phyloP scores from a whole-genome alignment of 78 protist genomes.

The Cavenderia fasciculata region DNA sequence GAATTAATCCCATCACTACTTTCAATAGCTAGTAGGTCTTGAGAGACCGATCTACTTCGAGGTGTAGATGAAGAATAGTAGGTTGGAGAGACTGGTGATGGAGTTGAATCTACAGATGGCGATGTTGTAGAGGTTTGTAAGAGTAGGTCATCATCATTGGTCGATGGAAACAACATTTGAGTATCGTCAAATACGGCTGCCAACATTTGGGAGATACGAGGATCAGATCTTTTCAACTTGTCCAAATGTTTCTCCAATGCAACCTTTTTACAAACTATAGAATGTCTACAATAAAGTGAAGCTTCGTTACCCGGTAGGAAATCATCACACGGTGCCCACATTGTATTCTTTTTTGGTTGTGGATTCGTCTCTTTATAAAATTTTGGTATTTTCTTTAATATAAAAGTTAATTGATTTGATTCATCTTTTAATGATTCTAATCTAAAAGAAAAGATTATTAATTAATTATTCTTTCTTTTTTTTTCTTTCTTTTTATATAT shows the following conservation, averaged over 20 bases:
- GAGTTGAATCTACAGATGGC: conserved; percentile 9
- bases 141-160: not conserved
- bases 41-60: not conserved
- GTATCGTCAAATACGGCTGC: too few relatives aligned
- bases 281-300: conserved; percentile 40
- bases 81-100: not conserved
- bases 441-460: not conserved
- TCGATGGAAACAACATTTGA: not conserved
- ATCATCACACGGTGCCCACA: conserved; percentile 28
- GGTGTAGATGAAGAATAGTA: not conserved
- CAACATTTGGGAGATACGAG: not conserved
- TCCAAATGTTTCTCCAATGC: conserved; percentile 5
- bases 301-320: conserved; percentile 8
- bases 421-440: conserved; percentile 32
- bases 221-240: conserved; percentile 30
- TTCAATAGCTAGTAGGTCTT: too few relatives aligned
- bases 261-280: conserved; percentile 5
- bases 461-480: not conserved
- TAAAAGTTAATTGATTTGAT: not conserved
- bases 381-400: conserved; percentile 26
- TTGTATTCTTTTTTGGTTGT: conserved; percentile 76
- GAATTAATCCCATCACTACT: too few relatives aligned
- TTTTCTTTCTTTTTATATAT: not conserved
- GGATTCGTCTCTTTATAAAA: conserved; percentile 62
- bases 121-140: too few relatives aligned